A percentile compares a stretch with the other conserved stretches of the same genome.
Conservation (phyloP, 202 grass and related monocot species). For the Hordeum pubiflorum region DNA sequence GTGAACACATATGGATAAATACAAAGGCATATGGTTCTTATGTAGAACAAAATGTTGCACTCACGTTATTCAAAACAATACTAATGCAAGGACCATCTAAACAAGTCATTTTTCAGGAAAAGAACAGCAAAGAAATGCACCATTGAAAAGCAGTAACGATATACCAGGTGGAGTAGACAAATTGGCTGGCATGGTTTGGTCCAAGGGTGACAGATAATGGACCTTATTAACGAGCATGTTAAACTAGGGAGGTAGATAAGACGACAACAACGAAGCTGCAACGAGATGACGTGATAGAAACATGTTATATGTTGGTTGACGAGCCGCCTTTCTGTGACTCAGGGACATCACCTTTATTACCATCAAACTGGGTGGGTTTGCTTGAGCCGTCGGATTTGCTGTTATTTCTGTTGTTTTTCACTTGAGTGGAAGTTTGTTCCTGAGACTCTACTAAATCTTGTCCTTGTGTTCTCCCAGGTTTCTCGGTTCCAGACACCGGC, state of each 20-base stretch:
- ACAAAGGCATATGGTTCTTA: neutral
- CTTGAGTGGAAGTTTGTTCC: neutral
- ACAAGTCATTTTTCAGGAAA: constrained; percentile 4
- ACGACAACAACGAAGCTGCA: neutral
- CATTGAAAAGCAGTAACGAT: constrained; percentile 1
- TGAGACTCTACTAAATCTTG: constrained; percentile 2
- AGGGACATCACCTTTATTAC: constrained; percentile 10
- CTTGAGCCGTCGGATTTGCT: constrained; percentile 29
- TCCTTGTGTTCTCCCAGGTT: neutral
- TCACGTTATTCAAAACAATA: neutral
- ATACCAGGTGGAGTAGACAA: constrained; percentile 15
- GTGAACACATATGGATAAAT: neutral
- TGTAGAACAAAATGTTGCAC: neutral
- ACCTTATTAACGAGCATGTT: constrained; percentile 39
- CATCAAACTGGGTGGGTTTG: neutral
- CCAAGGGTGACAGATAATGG: constrained; percentile 12
- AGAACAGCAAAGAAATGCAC: neutral
- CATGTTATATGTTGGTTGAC: neutral
- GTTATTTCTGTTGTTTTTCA: neutral
- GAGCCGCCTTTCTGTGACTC: neutral
- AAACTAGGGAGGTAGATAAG: neutral
- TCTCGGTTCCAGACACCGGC: neutral
- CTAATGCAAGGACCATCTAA: neutral
- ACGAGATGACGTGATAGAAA: neutral
- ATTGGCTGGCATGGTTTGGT: constrained; percentile 5